These are phyloP conservation scores for Hydnum rufescens DNA, from an alignment of 768 basidiomycete genomes.

Conservation along the genomic window DNA sequence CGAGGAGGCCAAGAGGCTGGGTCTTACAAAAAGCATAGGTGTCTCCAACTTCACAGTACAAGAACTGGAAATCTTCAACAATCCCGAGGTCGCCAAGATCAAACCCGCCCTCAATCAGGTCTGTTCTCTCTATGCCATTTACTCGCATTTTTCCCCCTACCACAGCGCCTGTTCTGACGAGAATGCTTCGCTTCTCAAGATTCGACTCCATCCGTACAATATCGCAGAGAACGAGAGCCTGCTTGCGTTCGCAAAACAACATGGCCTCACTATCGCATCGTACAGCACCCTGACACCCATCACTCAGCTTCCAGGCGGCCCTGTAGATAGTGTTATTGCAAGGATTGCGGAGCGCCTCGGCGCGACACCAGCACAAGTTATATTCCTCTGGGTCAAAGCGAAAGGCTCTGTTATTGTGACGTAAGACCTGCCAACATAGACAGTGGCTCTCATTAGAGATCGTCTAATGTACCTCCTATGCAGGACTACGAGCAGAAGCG, in stretches of 20 bases:
- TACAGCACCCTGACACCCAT: slow-evolving; percentile 49
- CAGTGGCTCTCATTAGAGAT: background rate
- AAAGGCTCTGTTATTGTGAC: slow-evolving; percentile 54
- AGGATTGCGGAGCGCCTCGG: slow-evolving; percentile 33
- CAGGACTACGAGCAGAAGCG: slow-evolving; percentile 40
- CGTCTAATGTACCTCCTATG: background rate
- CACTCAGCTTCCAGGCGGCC: slow-evolving; percentile 37
- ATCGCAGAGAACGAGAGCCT: slow-evolving; percentile 38
- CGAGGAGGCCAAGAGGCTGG: slow-evolving; percentile 33
- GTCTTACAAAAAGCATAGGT: slow-evolving; percentile 49
- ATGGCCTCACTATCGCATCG: slow-evolving; percentile 44
- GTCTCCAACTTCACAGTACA: slow-evolving; percentile 46
- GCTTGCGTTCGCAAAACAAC: slow-evolving; percentile 31
- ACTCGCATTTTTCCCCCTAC: background rate
- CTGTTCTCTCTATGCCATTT: too few species aligned
- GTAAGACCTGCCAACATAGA: slow-evolving; percentile 20
- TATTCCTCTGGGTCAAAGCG: slow-evolving; percentile 46
- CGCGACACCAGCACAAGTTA: slow-evolving; percentile 41
- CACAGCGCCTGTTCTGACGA: too few species aligned
- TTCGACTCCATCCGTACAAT: slow-evolving; percentile 53
- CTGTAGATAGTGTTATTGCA: slow-evolving; percentile 36
- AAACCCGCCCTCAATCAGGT: slow-evolving; percentile 51
- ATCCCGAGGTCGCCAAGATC: slow-evolving; percentile 31
- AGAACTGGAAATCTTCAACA: slow-evolving; percentile 29
- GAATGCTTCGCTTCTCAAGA: too few species aligned